Percentiles rank a stretch among this genome's conserved stretches.
phyloP scores from a whole-genome alignment of 2,329 filamentous ascomycete genomes.

The Cordyceps javanica region DNA sequence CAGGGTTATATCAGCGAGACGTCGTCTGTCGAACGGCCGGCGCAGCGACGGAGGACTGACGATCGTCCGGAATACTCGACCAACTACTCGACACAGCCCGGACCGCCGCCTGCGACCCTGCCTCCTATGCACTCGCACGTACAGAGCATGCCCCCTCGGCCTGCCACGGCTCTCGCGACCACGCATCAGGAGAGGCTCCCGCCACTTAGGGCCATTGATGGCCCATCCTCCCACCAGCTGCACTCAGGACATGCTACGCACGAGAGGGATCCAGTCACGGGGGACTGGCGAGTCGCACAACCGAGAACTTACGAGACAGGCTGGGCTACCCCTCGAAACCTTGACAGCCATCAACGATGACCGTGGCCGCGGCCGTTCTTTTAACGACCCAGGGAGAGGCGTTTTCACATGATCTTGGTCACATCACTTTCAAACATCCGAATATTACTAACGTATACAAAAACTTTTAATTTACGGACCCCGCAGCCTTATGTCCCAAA shows the following conservation, averaged over 20 bases:
- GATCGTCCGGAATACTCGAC: constrained; percentile 36
- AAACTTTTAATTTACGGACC: constrained; percentile 7
- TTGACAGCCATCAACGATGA: constrained; percentile 5
- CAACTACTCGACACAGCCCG: constrained; percentile 32
- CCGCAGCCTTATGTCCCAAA: neutral
- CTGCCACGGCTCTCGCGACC: constrained; percentile 29
- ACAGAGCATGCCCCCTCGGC: constrained; percentile 33
- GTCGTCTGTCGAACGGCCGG: constrained; percentile 38
- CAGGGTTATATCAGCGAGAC: constrained; percentile 35
- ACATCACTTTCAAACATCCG: neutral
- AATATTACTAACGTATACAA: neutral
- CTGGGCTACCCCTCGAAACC: constrained; percentile 26
- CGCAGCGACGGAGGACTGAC: constrained; percentile 42
- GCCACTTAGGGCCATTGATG: constrained; percentile 41
- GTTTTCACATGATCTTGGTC: neutral
- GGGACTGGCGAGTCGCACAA: constrained; percentile 30
- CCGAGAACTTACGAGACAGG: constrained; percentile 28
- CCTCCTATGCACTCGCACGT: constrained; percentile 35
- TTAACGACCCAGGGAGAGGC: neutral
- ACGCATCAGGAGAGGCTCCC: constrained; percentile 39
- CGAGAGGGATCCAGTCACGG: constrained; percentile 30
- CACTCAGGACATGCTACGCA: constrained; percentile 22
- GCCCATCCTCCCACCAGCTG: constrained; percentile 19
- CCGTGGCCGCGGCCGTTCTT: no score
- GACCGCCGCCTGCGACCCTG: constrained; percentile 30